Conservation (phyloP, 352 stramenopile species). For the Phytophthora pluvialis region DNA sequence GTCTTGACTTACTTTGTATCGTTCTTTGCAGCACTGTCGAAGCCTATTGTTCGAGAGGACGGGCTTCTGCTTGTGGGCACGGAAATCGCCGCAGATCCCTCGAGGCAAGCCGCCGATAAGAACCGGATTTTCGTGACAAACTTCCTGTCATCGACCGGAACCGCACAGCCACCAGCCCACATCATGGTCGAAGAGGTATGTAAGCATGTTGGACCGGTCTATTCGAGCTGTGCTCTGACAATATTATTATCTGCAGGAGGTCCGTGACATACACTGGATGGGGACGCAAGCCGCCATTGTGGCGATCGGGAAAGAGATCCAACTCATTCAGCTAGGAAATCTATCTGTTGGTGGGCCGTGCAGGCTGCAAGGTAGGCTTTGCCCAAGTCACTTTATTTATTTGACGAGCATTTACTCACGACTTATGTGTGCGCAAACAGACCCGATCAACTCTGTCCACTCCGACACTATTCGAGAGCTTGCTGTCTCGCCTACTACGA, state of each 20-base stretch:
- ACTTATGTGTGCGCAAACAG: conserved; percentile 25
- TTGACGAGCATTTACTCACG: neutral
- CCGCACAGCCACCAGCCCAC: conserved; percentile 30
- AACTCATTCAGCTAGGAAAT: conserved; percentile 56
- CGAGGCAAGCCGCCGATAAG: conserved; percentile 13
- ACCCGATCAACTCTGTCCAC: conserved; percentile 62
- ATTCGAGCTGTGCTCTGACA: neutral
- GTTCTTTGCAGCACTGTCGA: conserved; percentile 62
- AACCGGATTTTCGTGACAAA: conserved; percentile 78
- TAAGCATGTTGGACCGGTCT: neutral
- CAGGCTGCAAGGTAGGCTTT: conserved; percentile 41
- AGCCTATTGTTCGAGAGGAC: conserved; percentile 79
- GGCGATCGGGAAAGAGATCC: conserved; percentile 76
- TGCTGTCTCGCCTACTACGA: conserved; percentile 42
- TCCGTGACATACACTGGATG: conserved; percentile 81
- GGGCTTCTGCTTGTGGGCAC: conserved; percentile 76
- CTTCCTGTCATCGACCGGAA: conserved; percentile 32
- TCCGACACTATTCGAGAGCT: conserved; percentile 79
- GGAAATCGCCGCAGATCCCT: conserved; percentile 34
- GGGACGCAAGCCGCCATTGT: conserved; percentile 47
- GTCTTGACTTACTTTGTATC: conserved; percentile 10
- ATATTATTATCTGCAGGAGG: conserved; percentile 46
- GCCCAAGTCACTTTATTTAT: neutral
- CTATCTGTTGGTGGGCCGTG: conserved; percentile 30
- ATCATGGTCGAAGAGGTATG: conserved; percentile 57